Evolutionary conservation across 2,329 filamentous ascomycete species (phyloP), one percentile per base, ranked within the genome.

Genomic region (Ilyonectria sp.): DNA sequence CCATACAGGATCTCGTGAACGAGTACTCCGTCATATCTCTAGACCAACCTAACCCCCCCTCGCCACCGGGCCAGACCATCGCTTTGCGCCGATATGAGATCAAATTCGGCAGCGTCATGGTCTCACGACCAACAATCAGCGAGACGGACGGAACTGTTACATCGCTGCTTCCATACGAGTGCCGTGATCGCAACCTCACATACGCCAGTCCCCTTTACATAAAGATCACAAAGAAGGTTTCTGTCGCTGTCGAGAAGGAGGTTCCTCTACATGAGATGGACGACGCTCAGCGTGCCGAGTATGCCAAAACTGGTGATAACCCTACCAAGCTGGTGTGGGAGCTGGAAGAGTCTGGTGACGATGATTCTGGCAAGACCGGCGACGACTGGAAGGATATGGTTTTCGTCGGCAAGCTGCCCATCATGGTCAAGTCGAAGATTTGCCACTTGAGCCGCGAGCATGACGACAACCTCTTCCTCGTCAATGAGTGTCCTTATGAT

Each of bases 351-450:
- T 81, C 82, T 17, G 84, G 87, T 33, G 80, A 85, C 17, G 85
- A 86, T 21, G 87, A 89, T 23, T 81, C 83, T 13, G 84, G 86
- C 58, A 85, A 87, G 69, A 82, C 80, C 13, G 86, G 87, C 64
- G 86, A 87, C 19, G 71, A 73, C 21, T 88, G 91, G 76, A 87
- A 89, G 68, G 89, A 93, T 73, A 90, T 91, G 76, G 92, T 98
- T 43, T 98, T 97, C 80, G 94, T 98, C 69, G 96, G 96, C 74
- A 97, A 97, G 80, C 88, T 99, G 75, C 96, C 96, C 3, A 94
- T 98, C 78, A 99, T 99, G 96, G 88, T 99, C 75, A 97, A 98
- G 84, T 98, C 95, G 33, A 94, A 95, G 81, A 96, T 97, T 75
- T 99, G 96, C 82, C 94, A 97, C 72, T 83, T 99, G 73, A 93